These are phyloP conservation scores for Stellera chamaejasme DNA, from an alignment of 345 rosid genomes.

Conservation along the genomic window DNA sequence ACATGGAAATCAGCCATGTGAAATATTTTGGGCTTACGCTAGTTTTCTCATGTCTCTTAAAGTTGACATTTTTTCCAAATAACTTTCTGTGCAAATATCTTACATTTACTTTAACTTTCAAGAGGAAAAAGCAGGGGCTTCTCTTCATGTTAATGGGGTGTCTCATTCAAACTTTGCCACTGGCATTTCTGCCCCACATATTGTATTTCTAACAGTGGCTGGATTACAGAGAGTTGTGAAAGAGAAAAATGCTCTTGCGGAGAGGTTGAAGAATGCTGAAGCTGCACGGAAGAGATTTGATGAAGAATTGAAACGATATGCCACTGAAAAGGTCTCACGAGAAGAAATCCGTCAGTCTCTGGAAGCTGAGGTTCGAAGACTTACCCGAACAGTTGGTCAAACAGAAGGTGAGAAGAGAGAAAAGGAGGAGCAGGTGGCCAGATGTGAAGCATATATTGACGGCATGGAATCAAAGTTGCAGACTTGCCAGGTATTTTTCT, in stretches of 20 bases:
- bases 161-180: too few species aligned
- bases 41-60: too few species aligned
- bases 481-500: slow-evolving; percentile 69
- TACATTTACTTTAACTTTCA: background rate
- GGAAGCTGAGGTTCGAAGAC: slow-evolving; percentile 77
- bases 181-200: too few species aligned
- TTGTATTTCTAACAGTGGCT: slow-evolving; percentile 3
- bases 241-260: slow-evolving; percentile 91
- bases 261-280: slow-evolving; percentile 81
- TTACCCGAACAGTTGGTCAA: slow-evolving; percentile 85
- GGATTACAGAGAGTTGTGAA: slow-evolving; percentile 71
- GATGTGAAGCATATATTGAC: slow-evolving; percentile 92
- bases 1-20: too few species aligned
- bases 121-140: too few species aligned
- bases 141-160: too few species aligned
- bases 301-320: slow-evolving; percentile 78
- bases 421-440: slow-evolving; percentile 85
- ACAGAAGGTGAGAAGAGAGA: slow-evolving; percentile 92
- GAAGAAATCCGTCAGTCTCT: slow-evolving; percentile 88
- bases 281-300: slow-evolving; percentile 89
- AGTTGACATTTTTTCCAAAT: too few species aligned
- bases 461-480: slow-evolving; percentile 87
- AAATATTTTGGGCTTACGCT: too few species aligned
- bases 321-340: slow-evolving; percentile 74
- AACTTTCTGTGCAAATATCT: too few species aligned